These are phyloP conservation scores for Lithospermum erythrorhizon DNA, from an alignment of 257 asterid genomes.

Conservation along the genomic window DNA sequence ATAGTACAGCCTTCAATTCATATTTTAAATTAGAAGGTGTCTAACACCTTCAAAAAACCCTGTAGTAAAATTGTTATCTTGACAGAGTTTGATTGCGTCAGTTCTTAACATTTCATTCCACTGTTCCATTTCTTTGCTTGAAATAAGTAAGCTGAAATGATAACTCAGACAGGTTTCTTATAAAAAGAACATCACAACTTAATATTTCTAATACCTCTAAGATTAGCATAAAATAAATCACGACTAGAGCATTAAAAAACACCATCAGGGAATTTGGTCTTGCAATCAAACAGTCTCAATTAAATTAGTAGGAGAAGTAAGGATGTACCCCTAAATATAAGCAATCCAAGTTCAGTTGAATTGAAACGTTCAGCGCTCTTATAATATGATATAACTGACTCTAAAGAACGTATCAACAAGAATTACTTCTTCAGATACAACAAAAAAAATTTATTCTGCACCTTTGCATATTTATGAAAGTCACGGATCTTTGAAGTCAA, in stretches of 20 bases:
- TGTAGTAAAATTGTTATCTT: constrained; percentile 76
- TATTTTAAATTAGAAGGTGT: constrained; percentile 74
- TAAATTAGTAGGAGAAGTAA: background rate
- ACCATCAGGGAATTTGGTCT: no score
- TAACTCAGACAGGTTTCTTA: constrained; percentile 8
- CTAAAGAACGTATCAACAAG: background rate
- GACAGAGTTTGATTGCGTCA: constrained; percentile 78
- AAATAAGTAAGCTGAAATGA: constrained; percentile 55
- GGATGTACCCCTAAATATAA: background rate
- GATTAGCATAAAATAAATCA: no score
- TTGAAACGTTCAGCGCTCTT: no score
- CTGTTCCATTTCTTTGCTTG: constrained; percentile 81
- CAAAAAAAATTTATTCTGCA: constrained; percentile 19
- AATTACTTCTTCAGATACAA: background rate
- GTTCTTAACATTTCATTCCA: constrained; percentile 86
- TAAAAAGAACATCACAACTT: background rate
- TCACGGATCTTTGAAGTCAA: constrained; percentile 88
- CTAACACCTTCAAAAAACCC: constrained; percentile 96
- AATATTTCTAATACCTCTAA: no score
- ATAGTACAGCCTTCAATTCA: constrained; percentile 79
- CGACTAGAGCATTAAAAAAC: no score
- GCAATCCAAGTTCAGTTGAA: no score
- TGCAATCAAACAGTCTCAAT: background rate
- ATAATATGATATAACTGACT: background rate
- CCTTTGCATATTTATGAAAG: constrained; percentile 88